Evolutionary conservation across 2,329 filamentous ascomycete genomes (phyloP).

Genomic region (Alternaria sp.): DNA sequence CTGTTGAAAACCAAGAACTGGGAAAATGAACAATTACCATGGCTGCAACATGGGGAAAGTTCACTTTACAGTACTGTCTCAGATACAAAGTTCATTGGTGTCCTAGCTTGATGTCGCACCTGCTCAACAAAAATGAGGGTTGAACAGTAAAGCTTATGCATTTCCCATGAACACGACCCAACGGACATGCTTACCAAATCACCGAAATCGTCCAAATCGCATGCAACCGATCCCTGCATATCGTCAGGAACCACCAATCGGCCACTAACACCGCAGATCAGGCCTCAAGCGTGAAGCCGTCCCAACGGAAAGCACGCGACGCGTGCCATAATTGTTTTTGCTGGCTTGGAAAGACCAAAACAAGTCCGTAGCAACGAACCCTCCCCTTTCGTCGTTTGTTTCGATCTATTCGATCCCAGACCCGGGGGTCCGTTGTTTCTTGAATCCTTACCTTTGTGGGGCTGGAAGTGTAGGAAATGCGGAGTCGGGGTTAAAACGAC

Average conservation of each 20-base stretch:
- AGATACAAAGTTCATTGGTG: not conserved
- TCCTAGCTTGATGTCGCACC: not conserved
- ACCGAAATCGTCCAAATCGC: not conserved
- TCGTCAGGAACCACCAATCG: not conserved
- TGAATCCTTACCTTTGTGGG: not conserved
- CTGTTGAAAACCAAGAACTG: not conserved
- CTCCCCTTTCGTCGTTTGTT: not conserved
- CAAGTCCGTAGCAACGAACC: not conserved
- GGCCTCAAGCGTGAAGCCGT: not conserved
- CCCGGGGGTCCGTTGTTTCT: not conserved
- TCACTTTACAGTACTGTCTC: not conserved
- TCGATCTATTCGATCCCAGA: not conserved
- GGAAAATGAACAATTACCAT: not conserved
- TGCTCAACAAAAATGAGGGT: not conserved
- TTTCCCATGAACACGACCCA: not conserved
- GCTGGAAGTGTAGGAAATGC: not conserved
- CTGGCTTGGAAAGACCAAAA: not conserved
- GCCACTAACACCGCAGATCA: not conserved
- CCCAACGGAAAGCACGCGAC: not conserved
- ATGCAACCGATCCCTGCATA: not conserved
- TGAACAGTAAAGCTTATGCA: not conserved
- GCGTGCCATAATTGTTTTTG: slow-evolving; percentile 1
- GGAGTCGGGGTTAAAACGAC: not conserved
- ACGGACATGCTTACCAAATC: not conserved
- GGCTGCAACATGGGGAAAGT: not conserved